Base-by-base conservation (phyloP, 2,329 filamentous ascomycete genomes). In the Xylaria digitata region DNA sequence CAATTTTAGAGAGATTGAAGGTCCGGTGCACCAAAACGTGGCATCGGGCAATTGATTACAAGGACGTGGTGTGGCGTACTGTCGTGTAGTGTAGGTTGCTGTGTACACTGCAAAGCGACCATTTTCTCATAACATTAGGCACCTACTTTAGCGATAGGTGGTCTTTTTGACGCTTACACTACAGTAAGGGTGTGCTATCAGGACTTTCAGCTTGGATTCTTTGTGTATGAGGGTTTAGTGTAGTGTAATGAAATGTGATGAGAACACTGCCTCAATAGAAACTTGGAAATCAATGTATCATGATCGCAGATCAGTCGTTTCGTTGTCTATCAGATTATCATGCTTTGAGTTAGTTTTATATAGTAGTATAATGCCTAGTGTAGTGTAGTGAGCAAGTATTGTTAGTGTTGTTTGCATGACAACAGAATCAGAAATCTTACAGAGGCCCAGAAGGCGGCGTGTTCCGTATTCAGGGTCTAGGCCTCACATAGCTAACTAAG, bases 31-130 rank as follows among this genome's bases (percentile, higher is more conserved):
- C 52, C 13, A 50, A 63, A 65, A 67, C 65, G 61, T 65, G 65
- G 65, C 61, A 65, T n/a, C 26, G 52, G 50, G 57, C 52, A 56
- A 67, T 67, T 67, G 56, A 67, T 65, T 65, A 34, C 54, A 59
- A 57, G 54, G 64, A 34, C 32, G 32, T 13, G 48, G 40, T 54
- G 63, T 66, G 63, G 63, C 63, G 63, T 48, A 49, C 43, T 43
- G 50, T 54, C 11, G 46, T 49, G 46, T 21, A 11, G 19, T 49
- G 46, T 11, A 30, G 26, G 26, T 26, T 26, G 26, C 34, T 37
- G 34, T 9, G 42, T 45, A 23, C 19, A 13, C 21, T 49, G 21
- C 13, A 21, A 34, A 54, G 21, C 17, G 30, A 37, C 13, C 21
- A 6, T 53, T 26, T 13, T 6, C 21, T 26, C 30, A 37, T 9